Percentiles rank a stretch among this genome's conserved stretches.
These are phyloP conservation scores for Thalia dealbata DNA, from an alignment of 176 grass and related monocot genomes.

Conservation along the genomic window DNA sequence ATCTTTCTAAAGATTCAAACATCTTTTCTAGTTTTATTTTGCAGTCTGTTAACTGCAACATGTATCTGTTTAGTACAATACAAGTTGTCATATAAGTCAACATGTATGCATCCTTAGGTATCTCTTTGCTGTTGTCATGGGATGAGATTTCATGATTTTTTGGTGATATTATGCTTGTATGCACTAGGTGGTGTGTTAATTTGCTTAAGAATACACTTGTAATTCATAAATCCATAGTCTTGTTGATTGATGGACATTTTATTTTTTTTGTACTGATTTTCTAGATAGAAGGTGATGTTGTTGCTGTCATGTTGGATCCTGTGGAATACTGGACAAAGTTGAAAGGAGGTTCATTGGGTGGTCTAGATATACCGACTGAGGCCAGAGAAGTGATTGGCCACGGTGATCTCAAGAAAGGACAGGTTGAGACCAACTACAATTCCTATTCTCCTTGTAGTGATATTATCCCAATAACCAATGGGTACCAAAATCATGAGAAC, in stretches of 20 bases:
- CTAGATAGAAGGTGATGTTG: slow-evolving; percentile 91
- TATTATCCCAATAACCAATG: slow-evolving; percentile 22
- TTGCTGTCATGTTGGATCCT: slow-evolving; percentile 71
- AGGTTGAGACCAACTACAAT: slow-evolving; percentile 25
- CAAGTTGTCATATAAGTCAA: neutral
- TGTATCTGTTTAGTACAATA: neutral
- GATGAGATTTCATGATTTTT: neutral
- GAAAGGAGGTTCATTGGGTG: slow-evolving; percentile 44
- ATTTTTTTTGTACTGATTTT: slow-evolving; percentile 17
- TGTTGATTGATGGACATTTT: slow-evolving; percentile 14
- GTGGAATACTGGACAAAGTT: slow-evolving; percentile 59
- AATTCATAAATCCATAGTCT: neutral
- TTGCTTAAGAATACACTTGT: neutral
- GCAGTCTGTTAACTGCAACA: too few species aligned
- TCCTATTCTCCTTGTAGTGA: slow-evolving; percentile 33
- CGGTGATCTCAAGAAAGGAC: slow-evolving; percentile 29
- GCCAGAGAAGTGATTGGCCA: slow-evolving; percentile 35
- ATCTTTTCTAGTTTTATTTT: too few species aligned
- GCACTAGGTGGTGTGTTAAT: neutral
- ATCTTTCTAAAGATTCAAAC: neutral
- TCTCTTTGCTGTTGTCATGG: neutral
- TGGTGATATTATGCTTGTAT: neutral
- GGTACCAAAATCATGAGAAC: slow-evolving; percentile 47
- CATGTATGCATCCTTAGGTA: neutral
- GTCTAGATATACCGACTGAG: slow-evolving; percentile 25